Evolutionary conservation across 1,284 basidiomycete genomes (phyloP).

Genomic region (Fomitiporia mediterranea): DNA sequence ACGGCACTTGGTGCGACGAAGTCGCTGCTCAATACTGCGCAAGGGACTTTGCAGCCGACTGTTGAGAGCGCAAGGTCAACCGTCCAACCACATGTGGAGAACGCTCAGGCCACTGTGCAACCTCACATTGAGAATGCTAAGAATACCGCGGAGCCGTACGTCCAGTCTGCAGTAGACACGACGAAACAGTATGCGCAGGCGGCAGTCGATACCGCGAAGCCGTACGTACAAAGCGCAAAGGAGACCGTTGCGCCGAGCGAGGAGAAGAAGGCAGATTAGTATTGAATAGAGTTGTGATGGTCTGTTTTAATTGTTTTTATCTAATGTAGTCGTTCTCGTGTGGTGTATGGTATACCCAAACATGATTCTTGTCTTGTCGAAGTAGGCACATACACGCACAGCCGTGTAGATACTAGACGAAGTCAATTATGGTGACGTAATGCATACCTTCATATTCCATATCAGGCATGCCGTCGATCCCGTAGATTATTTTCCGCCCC

Average conservation of each 20-base stretch:
- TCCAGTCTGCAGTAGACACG: slow-evolving; percentile 21
- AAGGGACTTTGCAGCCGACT: slow-evolving; percentile 34
- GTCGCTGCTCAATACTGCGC: slow-evolving; percentile 34
- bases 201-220: slow-evolving; percentile 28
- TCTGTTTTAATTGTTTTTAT: too few relatives aligned
- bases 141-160: slow-evolving; percentile 24
- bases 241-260: neutral
- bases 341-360: too few relatives aligned
- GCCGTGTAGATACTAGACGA: too few relatives aligned
- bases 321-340: too few relatives aligned
- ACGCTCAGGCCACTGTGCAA: slow-evolving; percentile 25
- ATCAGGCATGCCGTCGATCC: too few relatives aligned
- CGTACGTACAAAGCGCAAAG: slow-evolving; percentile 23
- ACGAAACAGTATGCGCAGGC: too few relatives aligned
- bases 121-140: slow-evolving; percentile 27
- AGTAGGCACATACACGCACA: too few relatives aligned
- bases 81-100: slow-evolving; percentile 29
- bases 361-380: too few relatives aligned
- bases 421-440: too few relatives aligned
- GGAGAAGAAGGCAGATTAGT: neutral
- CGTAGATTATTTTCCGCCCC: too few relatives aligned
- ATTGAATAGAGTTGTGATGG: too few relatives aligned
- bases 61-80: slow-evolving; percentile 28
- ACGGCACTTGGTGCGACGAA: slow-evolving; percentile 38
- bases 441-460: too few relatives aligned